Base-by-base conservation (phyloP, 495 filamentous ascomycete species). In the Melanomma pulvis-pyrius region DNA sequence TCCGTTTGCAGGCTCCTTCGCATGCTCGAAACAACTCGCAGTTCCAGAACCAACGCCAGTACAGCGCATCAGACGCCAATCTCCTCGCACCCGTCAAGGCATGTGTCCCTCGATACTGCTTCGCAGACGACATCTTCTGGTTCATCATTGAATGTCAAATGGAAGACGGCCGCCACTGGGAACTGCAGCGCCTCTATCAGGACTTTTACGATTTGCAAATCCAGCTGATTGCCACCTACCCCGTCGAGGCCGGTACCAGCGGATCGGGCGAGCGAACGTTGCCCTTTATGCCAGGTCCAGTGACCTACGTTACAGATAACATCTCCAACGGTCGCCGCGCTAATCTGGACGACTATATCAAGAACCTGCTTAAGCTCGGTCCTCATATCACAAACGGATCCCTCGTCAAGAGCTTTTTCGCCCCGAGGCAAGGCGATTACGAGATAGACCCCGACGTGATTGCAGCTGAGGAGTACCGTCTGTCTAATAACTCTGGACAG, bases 131-230 rank as follows among this genome's bases (percentile, higher is more conserved):
- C 74, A 96, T 96, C 70, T 98, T 98, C 75, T 98, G 94, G 92
- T 98, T 97, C 74, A 90, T 96, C 56, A 92, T 98, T 60, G 93
- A 98, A 73, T 91, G 90, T 26, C 82, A 87, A 69, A 87, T 98
- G 79, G 92, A 96, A 68, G 92, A 97, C 74, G 93, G 92, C 39
- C 86, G 89, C 48, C 88, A 90, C 71, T 98, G 93, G 92, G 92
- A 96, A 74, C 79, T 98, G 47, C 92, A 90, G 53, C 86, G 94
- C 52, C 94, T 92, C 72, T 98, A 98, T 73, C 91, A 97, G 74
- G 96, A 98, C 75, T 98, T 98, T 74, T 98, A 98, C 77, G 94
- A 98, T 74, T 96, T 98, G 78, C 94, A 98, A 76, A 98, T 98
- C 74, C 88, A 90, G 19, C 88, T 98, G 6, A 82, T 98, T 48